Evolutionary conservation across 257 asterid species (phyloP).

Genomic region (Ophiorrhiza pumila): DNA sequence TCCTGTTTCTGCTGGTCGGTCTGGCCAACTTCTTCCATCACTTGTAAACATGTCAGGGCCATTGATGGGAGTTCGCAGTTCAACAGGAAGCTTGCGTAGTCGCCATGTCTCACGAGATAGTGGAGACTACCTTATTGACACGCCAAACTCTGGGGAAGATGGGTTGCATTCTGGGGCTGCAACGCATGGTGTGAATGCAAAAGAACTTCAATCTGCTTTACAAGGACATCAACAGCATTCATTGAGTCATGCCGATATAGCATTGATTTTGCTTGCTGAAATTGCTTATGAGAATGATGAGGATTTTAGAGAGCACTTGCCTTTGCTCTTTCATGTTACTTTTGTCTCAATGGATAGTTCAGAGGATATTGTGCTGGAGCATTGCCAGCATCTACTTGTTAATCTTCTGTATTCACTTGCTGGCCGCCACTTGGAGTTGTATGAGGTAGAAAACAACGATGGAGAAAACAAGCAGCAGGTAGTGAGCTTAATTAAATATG

Average conservation of each 20-base stretch:
- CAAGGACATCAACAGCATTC: slow-evolving; percentile 99
- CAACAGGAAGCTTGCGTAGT: slow-evolving; percentile 96
- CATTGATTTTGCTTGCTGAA: slow-evolving; percentile 88
- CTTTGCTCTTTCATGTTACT: slow-evolving; percentile 92
- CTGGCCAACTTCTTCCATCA: slow-evolving; percentile 95
- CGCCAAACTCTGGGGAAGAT: slow-evolving; percentile 96
- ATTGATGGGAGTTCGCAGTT: slow-evolving; percentile 89
- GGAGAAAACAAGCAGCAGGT: slow-evolving; percentile 99
- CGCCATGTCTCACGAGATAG: slow-evolving; percentile 98
- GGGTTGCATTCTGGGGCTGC: slow-evolving; percentile 70
- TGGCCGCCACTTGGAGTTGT: slow-evolving; percentile 93
- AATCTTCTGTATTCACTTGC: slow-evolving; percentile 95
- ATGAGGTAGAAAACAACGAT: slow-evolving; percentile 92
- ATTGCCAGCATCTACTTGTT: slow-evolving; percentile 96
- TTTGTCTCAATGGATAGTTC: slow-evolving; percentile 99
- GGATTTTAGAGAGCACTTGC: slow-evolving; percentile 97
- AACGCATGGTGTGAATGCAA: slow-evolving; percentile 76
- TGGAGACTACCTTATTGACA: slow-evolving; percentile 91
- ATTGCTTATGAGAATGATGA: slow-evolving; percentile 99
- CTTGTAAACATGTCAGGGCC: slow-evolving; percentile 99
- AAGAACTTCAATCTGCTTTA: slow-evolving; percentile 94
- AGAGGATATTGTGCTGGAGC: slow-evolving; percentile 97
- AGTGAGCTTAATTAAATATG: slow-evolving; percentile 91
- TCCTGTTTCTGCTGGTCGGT: slow-evolving; percentile 86
- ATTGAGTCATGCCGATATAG: slow-evolving; percentile 91